Evolutionary conservation across 2,329 filamentous ascomycete genomes (phyloP), one percentile per base, ranked within the genome.

Genomic region (Neospermospora avenae): DNA sequence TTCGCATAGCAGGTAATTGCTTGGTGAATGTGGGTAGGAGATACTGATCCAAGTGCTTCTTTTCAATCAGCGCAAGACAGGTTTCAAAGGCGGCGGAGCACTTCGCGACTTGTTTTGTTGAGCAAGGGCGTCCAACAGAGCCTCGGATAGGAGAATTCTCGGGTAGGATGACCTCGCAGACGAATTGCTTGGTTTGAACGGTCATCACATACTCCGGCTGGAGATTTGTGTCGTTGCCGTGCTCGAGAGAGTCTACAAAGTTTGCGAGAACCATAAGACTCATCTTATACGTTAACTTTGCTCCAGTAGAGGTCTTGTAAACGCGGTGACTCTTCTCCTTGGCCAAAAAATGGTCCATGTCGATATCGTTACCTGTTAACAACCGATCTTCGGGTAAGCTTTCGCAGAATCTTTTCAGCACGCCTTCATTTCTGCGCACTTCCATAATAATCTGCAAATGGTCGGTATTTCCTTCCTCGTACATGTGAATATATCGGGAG

Each of bases 21-120:
- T 88, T 93, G 20, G 80, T 79, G 62, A 90, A 90, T 0, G 82
- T 83, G 0, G 95, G 90, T 58, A 90, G 82, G 2, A 98, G 79
- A 70, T 91, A 78, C 0, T 86, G 81, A 70, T 97, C 84, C 4
- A 99, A 78, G 61, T 88, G 85, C 2, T 83, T 82, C 56, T 82
- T 81, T 60, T 84, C 79, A 51, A 87, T 79, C 16, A 99, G 79
- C 63, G 85, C 72, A 1, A 91, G 72, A 69, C 93, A 97, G 54
- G 89, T 84, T 69, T 92, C 84, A 71, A 93, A 98, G 0, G 95
- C 93, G 3, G 93, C 93, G 0, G 93, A 91, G 65, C 90, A 91
- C 73, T 95, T 96, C 4, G 95, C 93, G 18, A 88, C 76, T 31
- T 86, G 80, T 73, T 96, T 98, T 59, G 81, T 90, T 7, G 78